Evolutionary conservation across 257 asterid genomes (phyloP), one percentile per base, ranked within the genome.

Genomic region (Jacaranda copaia): DNA sequence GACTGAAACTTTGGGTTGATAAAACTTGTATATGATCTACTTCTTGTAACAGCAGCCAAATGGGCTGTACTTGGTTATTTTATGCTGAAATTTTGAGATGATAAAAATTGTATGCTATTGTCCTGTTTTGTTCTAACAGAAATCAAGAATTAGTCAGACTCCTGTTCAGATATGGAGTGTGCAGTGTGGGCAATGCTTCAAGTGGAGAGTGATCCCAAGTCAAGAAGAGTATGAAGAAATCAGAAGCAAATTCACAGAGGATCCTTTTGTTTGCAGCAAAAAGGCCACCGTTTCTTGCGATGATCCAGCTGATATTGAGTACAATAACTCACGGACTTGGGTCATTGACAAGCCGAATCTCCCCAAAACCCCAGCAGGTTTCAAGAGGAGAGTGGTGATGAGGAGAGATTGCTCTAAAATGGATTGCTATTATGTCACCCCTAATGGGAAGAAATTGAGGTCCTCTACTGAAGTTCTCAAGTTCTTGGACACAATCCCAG

Each of bases 301-400:
- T 4, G 90, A 85, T 42, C 89, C 85, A 2, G 70, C 83, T 6
- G 92, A 89, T 65, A 73, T 91, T n/a, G 88, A 85, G 75, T 77
- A 64, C 25, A 83, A 83, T 60, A 68, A 76, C 43, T 36, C 87
- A 5, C 79, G 88, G 20, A 68, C 64, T 20, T 92, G 96, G 97
- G 89, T 75, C 40, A 77, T 79, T 1, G 92, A 92, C 85, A 85
- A 76, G 79, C 96, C 92, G 35, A 85, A 84, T 55, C 25, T 82
- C 15, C 96, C 96, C 0, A 86, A 82, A 81, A 78, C 93, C 9
- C 96, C 97, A 1, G 19, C 35, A 0, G 91, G 96, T 3, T 92
- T 89, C 79, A 83, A 79, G 79, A 83, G 89, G 72, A 60, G 52
- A 2, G 2, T 85, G 73, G 79, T 75, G 9, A 46, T 87, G 79